Conservation (phyloP, 169 alveolate species). For the Cryptosporidium viatorum region DNA sequence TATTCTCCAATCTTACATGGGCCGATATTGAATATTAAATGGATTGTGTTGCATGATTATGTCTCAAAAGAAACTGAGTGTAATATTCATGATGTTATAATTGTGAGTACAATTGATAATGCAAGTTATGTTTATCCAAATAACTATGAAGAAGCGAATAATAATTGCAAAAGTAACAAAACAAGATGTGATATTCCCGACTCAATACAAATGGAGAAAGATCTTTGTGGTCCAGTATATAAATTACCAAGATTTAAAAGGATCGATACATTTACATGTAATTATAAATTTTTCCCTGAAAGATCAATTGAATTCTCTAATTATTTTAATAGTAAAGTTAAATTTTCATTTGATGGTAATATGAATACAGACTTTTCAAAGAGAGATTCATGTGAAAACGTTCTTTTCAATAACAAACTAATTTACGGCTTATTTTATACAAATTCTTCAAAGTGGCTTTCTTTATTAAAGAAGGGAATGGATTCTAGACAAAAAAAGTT, state of each 20-base stretch:
- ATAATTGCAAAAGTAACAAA: not conserved
- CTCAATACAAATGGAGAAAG: not conserved
- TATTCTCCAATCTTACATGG: conserved; percentile 61
- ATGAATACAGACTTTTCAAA: not conserved
- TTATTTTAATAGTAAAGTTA: not conserved
- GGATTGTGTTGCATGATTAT: not conserved
- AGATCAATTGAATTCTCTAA: conserved; percentile 29
- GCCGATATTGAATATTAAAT: conserved; percentile 21
- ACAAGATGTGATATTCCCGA: not conserved
- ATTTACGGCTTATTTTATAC: conserved; percentile 41
- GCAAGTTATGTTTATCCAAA: not conserved
- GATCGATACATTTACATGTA: conserved; percentile 4
- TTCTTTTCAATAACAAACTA: not conserved
- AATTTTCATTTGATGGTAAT: not conserved
- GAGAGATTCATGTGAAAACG: not conserved
- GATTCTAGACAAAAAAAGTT: not conserved
- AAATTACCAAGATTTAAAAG: conserved; percentile 62
- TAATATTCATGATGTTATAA: conserved; percentile 1
- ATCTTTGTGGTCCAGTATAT: conserved; percentile 70
- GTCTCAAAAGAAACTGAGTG: not conserved
- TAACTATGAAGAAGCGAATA: not conserved
- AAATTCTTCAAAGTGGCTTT: conserved; percentile 53
- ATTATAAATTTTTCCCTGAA: conserved; percentile 47
- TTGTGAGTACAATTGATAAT: conserved; percentile 4
- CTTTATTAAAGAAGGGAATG: not conserved